These are phyloP conservation scores for Discostella stelligeroides DNA, from an alignment of 108 stramenopile genomes.

Conservation along the genomic window DNA sequence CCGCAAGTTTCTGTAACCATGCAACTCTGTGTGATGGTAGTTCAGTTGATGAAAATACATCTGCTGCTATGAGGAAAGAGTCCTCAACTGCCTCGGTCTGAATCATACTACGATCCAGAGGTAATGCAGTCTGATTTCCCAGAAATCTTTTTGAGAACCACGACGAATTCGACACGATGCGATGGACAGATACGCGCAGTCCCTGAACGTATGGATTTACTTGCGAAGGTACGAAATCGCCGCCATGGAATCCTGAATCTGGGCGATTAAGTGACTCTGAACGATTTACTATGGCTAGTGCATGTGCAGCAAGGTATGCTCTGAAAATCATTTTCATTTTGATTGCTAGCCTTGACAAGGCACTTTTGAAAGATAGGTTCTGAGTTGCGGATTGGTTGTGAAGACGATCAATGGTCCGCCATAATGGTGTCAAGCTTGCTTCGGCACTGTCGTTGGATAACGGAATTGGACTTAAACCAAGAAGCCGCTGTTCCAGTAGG, in stretches of 20 bases:
- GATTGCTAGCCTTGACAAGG: slow-evolving; percentile 74
- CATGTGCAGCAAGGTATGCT: slow-evolving; percentile 89
- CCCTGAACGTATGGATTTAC: slow-evolving; percentile 61
- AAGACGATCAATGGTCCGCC: slow-evolving; percentile 86
- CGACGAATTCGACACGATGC: slow-evolving; percentile 79
- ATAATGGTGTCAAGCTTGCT: slow-evolving; percentile 80
- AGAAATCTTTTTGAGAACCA: slow-evolving; percentile 85
- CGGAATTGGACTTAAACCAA: slow-evolving; percentile 50
- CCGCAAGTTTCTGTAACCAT: slow-evolving; percentile 84
- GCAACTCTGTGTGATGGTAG: slow-evolving; percentile 84
- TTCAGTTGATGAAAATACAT: slow-evolving; percentile 87
- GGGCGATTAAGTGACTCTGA: slow-evolving; percentile 30
- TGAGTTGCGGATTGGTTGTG: slow-evolving; percentile 84
- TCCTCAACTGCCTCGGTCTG: slow-evolving; percentile 90
- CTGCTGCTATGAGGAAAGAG: slow-evolving; percentile 82
- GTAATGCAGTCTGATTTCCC: slow-evolving; percentile 62
- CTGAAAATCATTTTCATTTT: slow-evolving; percentile 83
- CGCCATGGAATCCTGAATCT: slow-evolving; percentile 16
- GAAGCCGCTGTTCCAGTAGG: slow-evolving; percentile 68
- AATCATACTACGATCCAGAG: slow-evolving; percentile 50
- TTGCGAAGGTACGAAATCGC: slow-evolving; percentile 37
- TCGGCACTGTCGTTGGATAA: slow-evolving; percentile 83
- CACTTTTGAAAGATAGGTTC: slow-evolving; percentile 85
- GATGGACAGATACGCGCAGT: slow-evolving; percentile 72
- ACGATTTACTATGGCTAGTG: slow-evolving; percentile 64